Base-by-base conservation (phyloP, 352 stramenopile species). In the Pythium biforme region DNA sequence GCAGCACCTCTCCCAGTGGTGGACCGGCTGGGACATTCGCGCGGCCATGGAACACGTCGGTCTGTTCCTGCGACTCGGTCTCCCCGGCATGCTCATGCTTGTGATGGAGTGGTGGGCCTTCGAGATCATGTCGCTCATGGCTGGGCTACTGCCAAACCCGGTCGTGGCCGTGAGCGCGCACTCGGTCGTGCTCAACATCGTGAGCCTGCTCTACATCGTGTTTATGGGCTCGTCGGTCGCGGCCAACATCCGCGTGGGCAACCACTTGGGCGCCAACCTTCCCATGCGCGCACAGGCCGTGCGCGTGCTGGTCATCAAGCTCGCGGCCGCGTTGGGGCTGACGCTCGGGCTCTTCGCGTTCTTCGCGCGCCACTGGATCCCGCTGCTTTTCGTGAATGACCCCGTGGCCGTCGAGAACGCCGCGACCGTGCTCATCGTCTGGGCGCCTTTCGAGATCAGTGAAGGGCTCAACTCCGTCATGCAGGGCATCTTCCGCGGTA, bases 101-200 rank as follows among this genome's bases (percentile, higher is more conserved):
- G 74, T 74, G 34, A 83, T 94, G 61, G 78, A 89, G 55, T 94
- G 82, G 85, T 86, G 73, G 69, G 83, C 86, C 9, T 94, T 88
- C 58, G 86, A 92, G 66, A 65, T 83, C 27, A 69, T 95, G 20
- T 79, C 83, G 8, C 57, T 95, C 20, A 73, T 95, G 57, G 85
- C 84, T 10, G 86, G 86, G 4, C 48, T 94, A 0, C 72, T 94
- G 0, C 79, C 81, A 0, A 62, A 88, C 48, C 73, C 72, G 0
- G 76, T 95, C 6, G 72, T 92, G 25, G 64, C 75, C 4, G 74
- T 94, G 15, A 92, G 84, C 34, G 81, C 82, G 0, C 86, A 94
- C 60, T 74, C 78, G 1, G 77, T 94, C 37, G 68, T 92, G 25
- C 73, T 90, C 50, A 92, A 92, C 55, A 64, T 94, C 27, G 74